Evolutionary conservation across 768 basidiomycete species (phyloP).

Genomic region (Lepiota brunneoincarnata): DNA sequence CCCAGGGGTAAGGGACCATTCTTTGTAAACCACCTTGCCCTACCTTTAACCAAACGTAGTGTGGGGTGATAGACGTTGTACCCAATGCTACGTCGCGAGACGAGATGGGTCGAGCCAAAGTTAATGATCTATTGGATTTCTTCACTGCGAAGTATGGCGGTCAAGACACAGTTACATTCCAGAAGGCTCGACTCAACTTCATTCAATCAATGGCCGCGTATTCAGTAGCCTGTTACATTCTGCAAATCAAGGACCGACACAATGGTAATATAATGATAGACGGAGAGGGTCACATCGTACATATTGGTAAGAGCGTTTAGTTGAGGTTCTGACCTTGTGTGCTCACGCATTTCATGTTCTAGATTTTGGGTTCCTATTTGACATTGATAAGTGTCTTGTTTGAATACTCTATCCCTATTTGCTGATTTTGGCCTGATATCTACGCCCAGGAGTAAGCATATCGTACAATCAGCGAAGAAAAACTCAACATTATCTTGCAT

Average conservation of each 20-base stretch:
- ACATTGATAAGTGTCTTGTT: constrained; percentile 82
- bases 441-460: constrained; percentile 67
- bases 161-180: constrained; percentile 86
- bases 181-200: constrained; percentile 90
- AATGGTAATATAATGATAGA: constrained; percentile 99
- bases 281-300: constrained; percentile 94
- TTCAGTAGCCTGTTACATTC: constrained; percentile 94
- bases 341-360: constrained; percentile 9
- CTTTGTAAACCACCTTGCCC: not conserved
- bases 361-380: constrained; percentile 97
- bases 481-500: constrained; percentile 5
- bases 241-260: constrained; percentile 98
- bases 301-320: constrained; percentile 64
- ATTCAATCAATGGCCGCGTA: constrained; percentile 99
- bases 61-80: constrained; percentile 97
- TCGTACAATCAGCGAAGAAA: constrained; percentile 1
- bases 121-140: constrained; percentile 93
- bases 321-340: not conserved
- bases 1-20: constrained; percentile 70
- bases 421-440: constrained; percentile 25
- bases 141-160: constrained; percentile 93
- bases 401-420: constrained; percentile 15
- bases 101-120: constrained; percentile 98
- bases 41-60: constrained; percentile 43
- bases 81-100: constrained; percentile 97